Evolutionary conservation across 2,329 filamentous ascomycete species (phyloP), one percentile per base, ranked within the genome.

Genomic region (Thermothelomyces thermophilus): DNA sequence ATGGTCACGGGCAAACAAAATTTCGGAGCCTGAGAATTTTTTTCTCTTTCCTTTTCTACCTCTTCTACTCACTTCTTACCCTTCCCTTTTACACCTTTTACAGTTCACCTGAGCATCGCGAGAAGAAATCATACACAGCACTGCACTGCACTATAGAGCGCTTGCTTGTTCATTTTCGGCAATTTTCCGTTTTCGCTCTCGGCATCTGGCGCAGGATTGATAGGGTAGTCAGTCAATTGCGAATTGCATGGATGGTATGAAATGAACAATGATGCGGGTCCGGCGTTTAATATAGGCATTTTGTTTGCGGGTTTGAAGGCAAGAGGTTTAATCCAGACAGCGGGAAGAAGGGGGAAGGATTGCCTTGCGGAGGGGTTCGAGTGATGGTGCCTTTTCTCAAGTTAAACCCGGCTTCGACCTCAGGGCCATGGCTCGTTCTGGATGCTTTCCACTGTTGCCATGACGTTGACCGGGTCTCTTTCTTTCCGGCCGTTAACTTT

Each of bases 71-170:
- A 2, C 28, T 22, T 31, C 2, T 42, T 24, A 9, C 33, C 16
- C 16, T 22, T 28, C 11, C 24, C 3, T 24, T 17, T 2, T 17
- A 17, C n/a, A 17, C 8, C 39, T 37, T 17, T 39, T 28, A 22
- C 7, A 8, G 36, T n/a, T 41, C 19, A 35, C 22, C 17, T 24
- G 9, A 30, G 10, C 22, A 42, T 48, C 31, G 41, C 30, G 37
- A 41, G 11, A 41, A 28, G 36, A 41, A 40, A n/a, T 14, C n/a
- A 37, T 39, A 24, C 20, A 26, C 22, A 2, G n/a, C 26, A 41
- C 19, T 24, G 30, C 41, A 43, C 19, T 28, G 30, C 31, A 34
- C 39, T 48, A 43, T 48, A 48, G 46, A 48, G 22, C 46, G 46
- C 36, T 17, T 36, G 16, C 16, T 39, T 42, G 41, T 17, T 26